Percentiles rank a stretch among this genome's conserved stretches.
phyloP scores from a whole-genome alignment of 352 stramenopile species.

The Pilasporangium apinafurcum region DNA sequence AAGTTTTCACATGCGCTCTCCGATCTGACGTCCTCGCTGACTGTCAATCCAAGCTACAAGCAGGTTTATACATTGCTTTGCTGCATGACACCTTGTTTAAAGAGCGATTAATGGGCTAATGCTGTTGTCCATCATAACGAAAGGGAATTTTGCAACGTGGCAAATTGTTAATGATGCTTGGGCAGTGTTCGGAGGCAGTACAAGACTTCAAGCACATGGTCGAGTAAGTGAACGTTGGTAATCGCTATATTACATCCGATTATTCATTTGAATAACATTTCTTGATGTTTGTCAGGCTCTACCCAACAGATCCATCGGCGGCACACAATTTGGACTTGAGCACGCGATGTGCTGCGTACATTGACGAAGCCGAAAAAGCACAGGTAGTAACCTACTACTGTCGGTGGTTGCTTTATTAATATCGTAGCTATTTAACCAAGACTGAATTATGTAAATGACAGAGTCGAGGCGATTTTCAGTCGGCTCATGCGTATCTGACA shows the following conservation, averaged over 20 bases:
- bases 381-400: no score
- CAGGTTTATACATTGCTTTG: constrained; percentile 17
- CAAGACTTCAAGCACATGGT: constrained; percentile 53
- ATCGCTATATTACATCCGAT: background rate
- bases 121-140: background rate
- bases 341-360: constrained; percentile 46
- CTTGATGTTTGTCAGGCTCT: constrained; percentile 22
- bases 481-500: constrained; percentile 55
- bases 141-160: constrained; percentile 60
- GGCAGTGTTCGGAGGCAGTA: constrained; percentile 49
- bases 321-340: constrained; percentile 57
- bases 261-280: background rate
- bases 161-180: constrained; percentile 76
- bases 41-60: constrained; percentile 76
- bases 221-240: constrained; percentile 20
- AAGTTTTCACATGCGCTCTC: constrained; percentile 72
- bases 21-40: constrained; percentile 60
- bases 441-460: constrained; percentile 4
- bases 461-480: constrained; percentile 58
- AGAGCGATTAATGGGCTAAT: background rate
- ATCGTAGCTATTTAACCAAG: background rate
- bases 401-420: background rate
- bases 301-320: constrained; percentile 43
- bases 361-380: constrained; percentile 56
- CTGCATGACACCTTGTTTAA: background rate